These are phyloP conservation scores for Betula pendula DNA, from an alignment of 306 rosid genomes.

Conservation along the genomic window DNA sequence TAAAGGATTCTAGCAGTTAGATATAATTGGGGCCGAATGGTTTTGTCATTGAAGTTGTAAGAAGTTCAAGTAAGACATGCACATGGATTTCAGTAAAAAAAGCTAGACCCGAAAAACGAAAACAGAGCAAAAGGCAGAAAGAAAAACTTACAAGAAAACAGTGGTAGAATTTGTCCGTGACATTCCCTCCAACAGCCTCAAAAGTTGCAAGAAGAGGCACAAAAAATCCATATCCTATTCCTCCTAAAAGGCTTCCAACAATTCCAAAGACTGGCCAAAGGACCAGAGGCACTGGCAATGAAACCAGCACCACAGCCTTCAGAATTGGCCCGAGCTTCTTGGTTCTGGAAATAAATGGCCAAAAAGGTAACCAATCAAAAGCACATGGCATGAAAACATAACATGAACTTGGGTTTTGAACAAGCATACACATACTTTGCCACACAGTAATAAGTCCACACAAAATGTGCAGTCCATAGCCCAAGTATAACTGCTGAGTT, in stretches of 20 bases:
- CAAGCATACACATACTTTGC: constrained; percentile 38
- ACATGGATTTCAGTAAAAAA: neutral
- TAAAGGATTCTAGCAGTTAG: too few relatives aligned
- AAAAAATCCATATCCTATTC: constrained; percentile 77
- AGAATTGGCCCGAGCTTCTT: constrained; percentile 63
- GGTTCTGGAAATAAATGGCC: constrained; percentile 50
- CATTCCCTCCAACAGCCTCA: constrained; percentile 61
- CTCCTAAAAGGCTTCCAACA: constrained; percentile 68
- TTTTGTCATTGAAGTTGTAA: too few relatives aligned
- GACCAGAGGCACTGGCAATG: constrained; percentile 60
- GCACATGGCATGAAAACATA: neutral
- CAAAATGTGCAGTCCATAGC: constrained; percentile 71
- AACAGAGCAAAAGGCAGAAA: constrained; percentile 20
- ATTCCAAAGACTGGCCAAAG: constrained; percentile 64
- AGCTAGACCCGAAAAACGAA: neutral
- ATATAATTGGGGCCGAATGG: too few relatives aligned
- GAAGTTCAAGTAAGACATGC: neutral
- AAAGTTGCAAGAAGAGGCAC: constrained; percentile 76
- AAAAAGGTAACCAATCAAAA: neutral
- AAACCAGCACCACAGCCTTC: constrained; percentile 52
- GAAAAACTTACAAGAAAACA: constrained; percentile 55
- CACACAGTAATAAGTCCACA: constrained; percentile 71
- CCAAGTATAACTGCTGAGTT: constrained; percentile 62
- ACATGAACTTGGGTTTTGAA: neutral
- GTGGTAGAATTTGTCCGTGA: constrained; percentile 52